Conservation (phyloP, 257 asterid species). For the Echium plantagineum region DNA sequence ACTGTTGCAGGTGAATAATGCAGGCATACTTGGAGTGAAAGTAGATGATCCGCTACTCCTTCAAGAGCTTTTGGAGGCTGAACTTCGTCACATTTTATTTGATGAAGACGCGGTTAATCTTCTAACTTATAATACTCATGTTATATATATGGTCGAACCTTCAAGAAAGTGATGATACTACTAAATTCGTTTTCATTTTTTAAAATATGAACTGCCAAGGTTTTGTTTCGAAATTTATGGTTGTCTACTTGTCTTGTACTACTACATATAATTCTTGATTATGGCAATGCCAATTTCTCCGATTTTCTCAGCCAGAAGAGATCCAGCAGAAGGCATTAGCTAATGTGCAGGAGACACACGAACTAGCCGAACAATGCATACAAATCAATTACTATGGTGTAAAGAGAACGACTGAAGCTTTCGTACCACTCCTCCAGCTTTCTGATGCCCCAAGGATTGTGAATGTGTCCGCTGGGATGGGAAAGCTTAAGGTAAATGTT, state of each 20-base stretch:
- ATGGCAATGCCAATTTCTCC: neutral
- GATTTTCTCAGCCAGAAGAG: slow-evolving; percentile 16
- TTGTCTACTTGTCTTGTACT: too few relatives aligned
- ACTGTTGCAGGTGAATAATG: slow-evolving; percentile 50
- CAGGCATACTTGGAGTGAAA: slow-evolving; percentile 34
- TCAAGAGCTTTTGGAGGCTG: neutral
- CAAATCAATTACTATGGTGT: slow-evolving; percentile 50
- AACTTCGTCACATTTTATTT: neutral
- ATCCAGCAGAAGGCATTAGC: slow-evolving; percentile 18
- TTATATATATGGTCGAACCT: too few relatives aligned
- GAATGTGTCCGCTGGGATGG: slow-evolving; percentile 33
- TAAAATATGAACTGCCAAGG: too few relatives aligned
- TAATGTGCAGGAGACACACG: slow-evolving; percentile 20
- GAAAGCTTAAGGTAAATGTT: slow-evolving; percentile 18
- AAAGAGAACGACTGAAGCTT: slow-evolving; percentile 37
- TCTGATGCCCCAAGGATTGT: slow-evolving; percentile 56
- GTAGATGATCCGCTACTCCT: slow-evolving; percentile 12
- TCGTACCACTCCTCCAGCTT: slow-evolving; percentile 40
- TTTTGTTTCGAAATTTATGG: too few relatives aligned
- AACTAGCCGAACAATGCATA: slow-evolving; percentile 27
- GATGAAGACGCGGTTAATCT: too few relatives aligned
- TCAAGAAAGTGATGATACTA: too few relatives aligned
- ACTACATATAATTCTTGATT: too few relatives aligned
- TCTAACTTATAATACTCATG: too few relatives aligned
- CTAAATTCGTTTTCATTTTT: too few relatives aligned